phyloP scores from a whole-genome alignment of 164 flowering plant genomes.

The Stephania japonica region DNA sequence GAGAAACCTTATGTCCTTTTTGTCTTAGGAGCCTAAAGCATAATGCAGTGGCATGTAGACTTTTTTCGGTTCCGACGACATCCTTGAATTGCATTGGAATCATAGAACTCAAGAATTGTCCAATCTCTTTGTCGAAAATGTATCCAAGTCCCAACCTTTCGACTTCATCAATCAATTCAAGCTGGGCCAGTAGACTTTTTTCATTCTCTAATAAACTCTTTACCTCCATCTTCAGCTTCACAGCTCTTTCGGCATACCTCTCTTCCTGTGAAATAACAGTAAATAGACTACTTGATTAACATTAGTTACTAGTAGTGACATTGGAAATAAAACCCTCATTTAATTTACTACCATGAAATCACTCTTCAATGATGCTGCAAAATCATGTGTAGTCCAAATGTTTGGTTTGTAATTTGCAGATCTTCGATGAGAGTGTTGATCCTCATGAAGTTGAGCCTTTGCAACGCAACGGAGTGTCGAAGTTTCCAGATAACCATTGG shows the following conservation, averaged over 20 bases:
- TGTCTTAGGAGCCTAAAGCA: slow-evolving; percentile 22
- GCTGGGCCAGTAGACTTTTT: neutral
- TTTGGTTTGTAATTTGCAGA: neutral
- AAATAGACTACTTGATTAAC: neutral
- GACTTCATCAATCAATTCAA: slow-evolving; percentile 6
- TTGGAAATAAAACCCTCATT: neutral
- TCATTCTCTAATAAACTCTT: neutral
- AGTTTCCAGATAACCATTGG: neutral
- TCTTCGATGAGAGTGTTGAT: neutral
- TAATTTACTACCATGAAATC: slow-evolving; percentile 6
- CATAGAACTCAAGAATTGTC: neutral
- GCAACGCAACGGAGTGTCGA: neutral
- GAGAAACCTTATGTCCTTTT: slow-evolving; percentile 18
- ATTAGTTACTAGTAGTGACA: neutral
- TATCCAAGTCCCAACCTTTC: slow-evolving; percentile 16
- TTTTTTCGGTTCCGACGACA: neutral
- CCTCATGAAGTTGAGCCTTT: neutral
- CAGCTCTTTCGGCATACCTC: neutral
- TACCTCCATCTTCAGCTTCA: neutral
- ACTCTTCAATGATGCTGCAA: neutral
- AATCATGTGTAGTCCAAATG: slow-evolving; percentile 6
- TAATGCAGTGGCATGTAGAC: slow-evolving; percentile 22
- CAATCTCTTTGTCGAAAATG: slow-evolving; percentile 13
- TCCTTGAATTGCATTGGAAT: neutral
- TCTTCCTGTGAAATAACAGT: neutral